Evolutionary conservation across 2,329 filamentous ascomycete species (phyloP), one percentile per base, ranked within the genome.

Genomic region (Fusarium sp.): DNA sequence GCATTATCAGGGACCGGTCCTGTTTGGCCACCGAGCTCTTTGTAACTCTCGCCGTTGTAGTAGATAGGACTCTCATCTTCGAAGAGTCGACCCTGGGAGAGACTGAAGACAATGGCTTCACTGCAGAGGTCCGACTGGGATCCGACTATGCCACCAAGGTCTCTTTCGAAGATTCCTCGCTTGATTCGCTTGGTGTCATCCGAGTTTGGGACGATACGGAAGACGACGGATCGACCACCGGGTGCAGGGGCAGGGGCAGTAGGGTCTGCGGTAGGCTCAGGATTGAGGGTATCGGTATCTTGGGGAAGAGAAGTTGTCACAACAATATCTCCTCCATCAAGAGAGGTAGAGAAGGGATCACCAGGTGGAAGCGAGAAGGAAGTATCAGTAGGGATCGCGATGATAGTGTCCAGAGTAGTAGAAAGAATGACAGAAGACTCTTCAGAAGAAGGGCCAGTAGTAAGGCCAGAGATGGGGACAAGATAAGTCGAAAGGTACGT

Each of bases 401-500:
- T 12, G 8, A 8, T 24, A 20, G 5, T 8, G 12, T 18, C 46
- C 20, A 32, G 29, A 8, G 10, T 18, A 6, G 11, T 8, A 7
- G 46, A 25, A 25, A 51, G 11, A 8, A 5, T 25, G 2, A n/a
- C 3, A 24, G 42, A 38, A 10, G 10, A 15, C 18, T 38, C 7
- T 22, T 15, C n/a, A 12, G 27, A 18, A 6, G 32, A 16, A 22
- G n/a, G 5, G 5, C 7, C 16, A 12, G 14, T 30, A 2, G 29
- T 20, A n/a, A 25, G 14, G 8, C 10, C 9, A 10, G 25, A 38
- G 9, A 44, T 24, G 1, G 44, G 32, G 22, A 27, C 49, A 10
- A 64, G 50, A 30, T 49, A 68, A 20, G 32, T 58, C 6, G 42
- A 50, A 5, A 58, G 20, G 42, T 59, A 68, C 9, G 45, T 64